Percentiles rank a stretch among this genome's conserved stretches.
Conservation (phyloP, 2,329 filamentous ascomycete species). For the Pestalotiopsis fici region DNA sequence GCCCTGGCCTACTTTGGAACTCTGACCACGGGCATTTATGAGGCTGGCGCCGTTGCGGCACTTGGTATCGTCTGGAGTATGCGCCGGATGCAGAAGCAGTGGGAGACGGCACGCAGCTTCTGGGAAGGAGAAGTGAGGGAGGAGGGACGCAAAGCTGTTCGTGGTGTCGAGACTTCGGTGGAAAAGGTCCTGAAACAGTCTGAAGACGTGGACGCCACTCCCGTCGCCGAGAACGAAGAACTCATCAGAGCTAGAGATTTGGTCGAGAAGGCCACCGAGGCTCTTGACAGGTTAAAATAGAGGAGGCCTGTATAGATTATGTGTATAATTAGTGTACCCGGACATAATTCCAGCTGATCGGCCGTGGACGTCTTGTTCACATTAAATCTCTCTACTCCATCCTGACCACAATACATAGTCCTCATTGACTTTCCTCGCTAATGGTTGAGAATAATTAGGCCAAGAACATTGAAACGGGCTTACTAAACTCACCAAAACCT, state of each 20-base stretch:
- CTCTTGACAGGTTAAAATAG: conserved; percentile 49
- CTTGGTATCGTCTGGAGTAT: conserved; percentile 62
- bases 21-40: conserved; percentile 55
- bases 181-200: conserved; percentile 40
- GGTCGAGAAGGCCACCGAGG: conserved; percentile 50
- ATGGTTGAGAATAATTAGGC: too few relatives aligned
- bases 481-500: too few relatives aligned
- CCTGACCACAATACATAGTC: neutral
- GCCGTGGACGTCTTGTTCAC: neutral
- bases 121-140: conserved; percentile 70
- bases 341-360: neutral
- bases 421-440: too few relatives aligned
- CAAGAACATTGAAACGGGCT: too few relatives aligned
- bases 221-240: conserved; percentile 26
- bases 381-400: neutral
- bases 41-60: conserved; percentile 63
- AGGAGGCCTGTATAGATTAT: neutral
- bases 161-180: conserved; percentile 56
- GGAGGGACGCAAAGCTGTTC: conserved; percentile 64
- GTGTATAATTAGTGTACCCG: neutral
- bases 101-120: conserved; percentile 60
- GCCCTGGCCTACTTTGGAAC: conserved; percentile 59
- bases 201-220: conserved; percentile 21
- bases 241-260: conserved; percentile 43
- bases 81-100: conserved; percentile 60